Base-by-base conservation (phyloP, 1,284 basidiomycete species). In the Porogramme epimiltina region DNA sequence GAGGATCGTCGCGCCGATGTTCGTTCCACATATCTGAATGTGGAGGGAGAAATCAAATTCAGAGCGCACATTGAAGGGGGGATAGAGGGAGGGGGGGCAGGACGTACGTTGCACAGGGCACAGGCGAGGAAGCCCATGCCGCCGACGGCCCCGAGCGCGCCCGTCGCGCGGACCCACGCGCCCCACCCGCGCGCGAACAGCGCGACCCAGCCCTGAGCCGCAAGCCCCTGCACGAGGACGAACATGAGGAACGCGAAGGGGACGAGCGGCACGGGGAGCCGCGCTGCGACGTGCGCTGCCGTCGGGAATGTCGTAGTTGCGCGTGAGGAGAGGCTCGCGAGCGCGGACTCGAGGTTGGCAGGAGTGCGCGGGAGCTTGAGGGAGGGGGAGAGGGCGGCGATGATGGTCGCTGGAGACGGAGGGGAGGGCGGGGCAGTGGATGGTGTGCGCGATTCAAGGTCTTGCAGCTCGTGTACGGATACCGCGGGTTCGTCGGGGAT, bases 191-290 rank as follows among this genome's bases (percentile, higher is more conserved):
- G 62, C 0, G 87, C 87, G 67, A 97, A 95, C 18, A 97, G 79
- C 23, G 84, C 77, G 23, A 98, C 93, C 93, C 96, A 98, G n/a
- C 94, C 94, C 47, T 89, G 85, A 52, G 87, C 79, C 4, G 85
- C 80, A 8, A 98, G 78, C 0, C 82, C 90, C 65, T 96, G 89
- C 48, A 97, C 93, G 42, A 98, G 83, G 62, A 98, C 93, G 73
- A 98, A 98, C 75, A 97, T 94, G 4, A 89, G 87, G 67, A 98
- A 94, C 0, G 95, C 92, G 65, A 98, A 98, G 0, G 94, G 94
- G 10, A 98, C 75, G 6, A 98, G 81, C 10, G 84, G 80, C 54
- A 93, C 81, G 0, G 93, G 93, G 0, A 95, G 76, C 10, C 89
- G 80, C 1, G 84, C 81, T 2, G 88, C 69, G 0, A 91, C 85